Conservation (phyloP, 768 basidiomycete species). For the Hypsizygus marmoreus region DNA sequence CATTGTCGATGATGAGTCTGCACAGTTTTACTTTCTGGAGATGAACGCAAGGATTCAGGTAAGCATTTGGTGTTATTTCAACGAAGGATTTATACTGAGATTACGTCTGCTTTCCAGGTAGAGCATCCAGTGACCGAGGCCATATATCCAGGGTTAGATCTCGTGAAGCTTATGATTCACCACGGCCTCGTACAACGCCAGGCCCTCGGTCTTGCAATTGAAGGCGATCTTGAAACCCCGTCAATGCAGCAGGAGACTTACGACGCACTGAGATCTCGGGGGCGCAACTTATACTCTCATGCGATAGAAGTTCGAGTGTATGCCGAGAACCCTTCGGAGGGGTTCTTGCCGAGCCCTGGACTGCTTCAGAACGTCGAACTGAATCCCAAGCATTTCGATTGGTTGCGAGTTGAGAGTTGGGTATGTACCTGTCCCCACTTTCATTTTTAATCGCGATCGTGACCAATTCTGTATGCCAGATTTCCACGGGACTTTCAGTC, state of each 20-base stretch:
- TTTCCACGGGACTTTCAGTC: slow-evolving; percentile 51
- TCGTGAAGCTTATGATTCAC: slow-evolving; percentile 65
- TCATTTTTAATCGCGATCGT: neutral
- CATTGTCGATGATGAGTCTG: slow-evolving; percentile 54
- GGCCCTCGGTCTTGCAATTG: slow-evolving; percentile 1
- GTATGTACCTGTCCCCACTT: slow-evolving; percentile 28
- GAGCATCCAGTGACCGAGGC: slow-evolving; percentile 70
- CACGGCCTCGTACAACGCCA: slow-evolving; percentile 48
- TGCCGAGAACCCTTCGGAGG: slow-evolving; percentile 60
- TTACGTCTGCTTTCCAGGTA: slow-evolving; percentile 38
- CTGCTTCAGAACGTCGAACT: slow-evolving; percentile 58
- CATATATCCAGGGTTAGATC: slow-evolving; percentile 54
- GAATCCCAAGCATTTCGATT: slow-evolving; percentile 32
- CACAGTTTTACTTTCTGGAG: slow-evolving; percentile 66
- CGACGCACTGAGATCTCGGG: slow-evolving; percentile 18
- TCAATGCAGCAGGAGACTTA: slow-evolving; percentile 43
- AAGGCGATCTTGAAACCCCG: slow-evolving; percentile 9
- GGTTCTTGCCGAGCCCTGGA: slow-evolving; percentile 62
- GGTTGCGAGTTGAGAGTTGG: slow-evolving; percentile 67
- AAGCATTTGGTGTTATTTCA: slow-evolving; percentile 1
- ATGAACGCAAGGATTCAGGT: slow-evolving; percentile 72
- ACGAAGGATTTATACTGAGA: slow-evolving; percentile 1
- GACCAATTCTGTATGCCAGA: slow-evolving; percentile 23
- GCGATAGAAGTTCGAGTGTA: slow-evolving; percentile 25
- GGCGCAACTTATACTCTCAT: neutral